phyloP scores from a whole-genome alignment of 805 yeast genomes.

The Starmerella stigmatis region DNA sequence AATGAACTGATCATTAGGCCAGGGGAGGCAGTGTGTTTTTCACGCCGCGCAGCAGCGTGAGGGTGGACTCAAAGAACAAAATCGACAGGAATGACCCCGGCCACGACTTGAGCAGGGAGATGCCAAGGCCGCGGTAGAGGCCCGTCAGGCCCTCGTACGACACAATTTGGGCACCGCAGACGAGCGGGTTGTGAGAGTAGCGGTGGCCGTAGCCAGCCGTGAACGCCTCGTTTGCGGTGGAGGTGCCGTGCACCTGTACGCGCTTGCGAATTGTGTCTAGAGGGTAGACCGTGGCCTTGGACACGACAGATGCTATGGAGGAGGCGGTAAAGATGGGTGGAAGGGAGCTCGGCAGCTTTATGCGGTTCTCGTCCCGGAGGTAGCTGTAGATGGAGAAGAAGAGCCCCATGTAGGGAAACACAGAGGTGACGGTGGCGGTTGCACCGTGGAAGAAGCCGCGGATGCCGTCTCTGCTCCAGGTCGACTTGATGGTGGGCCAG shows the following conservation, averaged over 20 bases:
- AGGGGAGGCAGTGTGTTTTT: background rate
- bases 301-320: constrained; percentile 59
- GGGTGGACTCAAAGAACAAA: constrained; percentile 46
- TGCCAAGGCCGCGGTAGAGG: constrained; percentile 61
- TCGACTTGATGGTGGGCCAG: constrained; percentile 28
- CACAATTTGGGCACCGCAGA: constrained; percentile 35
- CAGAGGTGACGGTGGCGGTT: constrained; percentile 44
- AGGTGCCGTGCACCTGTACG: constrained; percentile 48
- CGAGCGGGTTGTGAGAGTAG: constrained; percentile 24
- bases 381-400: constrained; percentile 36
- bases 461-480: constrained; percentile 36
- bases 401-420: constrained; percentile 61
- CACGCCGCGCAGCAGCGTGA: constrained; percentile 21
- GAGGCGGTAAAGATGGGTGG: constrained; percentile 40
- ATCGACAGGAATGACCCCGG: constrained; percentile 58
- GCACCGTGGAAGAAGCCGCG: constrained; percentile 43
- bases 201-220: constrained; percentile 19
- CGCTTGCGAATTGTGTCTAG: constrained; percentile 73
- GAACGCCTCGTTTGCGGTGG: constrained; percentile 7
- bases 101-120: constrained; percentile 65
- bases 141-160: constrained; percentile 53
- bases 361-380: constrained; percentile 14
- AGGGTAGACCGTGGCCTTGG: constrained; percentile 74
- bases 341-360: constrained; percentile 8
- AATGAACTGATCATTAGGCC: background rate